Evolutionary conservation across 73 alveolate genomes (phyloP), one percentile per base, ranked within the genome.

Genomic region (Paramecium tetraurelia): DNA sequence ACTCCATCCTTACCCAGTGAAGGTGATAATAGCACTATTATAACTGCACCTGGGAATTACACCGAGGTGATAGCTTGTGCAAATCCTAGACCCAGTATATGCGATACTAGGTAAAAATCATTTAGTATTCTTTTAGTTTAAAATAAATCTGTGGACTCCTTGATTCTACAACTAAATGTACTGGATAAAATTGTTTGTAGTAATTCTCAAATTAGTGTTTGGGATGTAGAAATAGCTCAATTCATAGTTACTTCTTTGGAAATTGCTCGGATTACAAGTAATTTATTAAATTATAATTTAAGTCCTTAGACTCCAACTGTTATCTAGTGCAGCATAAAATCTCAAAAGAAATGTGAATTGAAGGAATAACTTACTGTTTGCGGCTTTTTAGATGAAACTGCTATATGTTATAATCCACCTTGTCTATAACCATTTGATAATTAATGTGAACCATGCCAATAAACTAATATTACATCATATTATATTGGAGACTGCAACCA

Each of bases 221-320:
- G 16, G 86, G 68, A 35, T 72, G 86, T 38, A 29, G 58, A 35
- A 72, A 72, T n/a, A 36, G 40, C n/a, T 36, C 36, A n/a, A 72
- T 72, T n/a, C 29, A 33, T 16, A 72, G 63, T 40, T 72, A 72
- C 21, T 72, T 72, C 33, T 16, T 35, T 33, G 86, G 86, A 72
- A 72, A 72, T 72, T 72, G 86, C 20, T 72, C 86, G 9, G 57
- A 33, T 35, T 72, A 72, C 10, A 72, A 12, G 86, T 72, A 72
- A 72, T 35, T 72, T 14, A 35, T 36, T 33, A 72, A 40, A 72
- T 72, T 36, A 29, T 29, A 12, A 10, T 38, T 72, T 72, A 29
- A 72, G 86, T 14, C 86, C 86, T 11, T 11, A 35, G 18, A 35
- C 53, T 35, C 86, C 86, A 14, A 72, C 59, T 38, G 35, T 72